Percentiles rank a stretch among this genome's conserved stretches.
Conservation (phyloP, 1,284 basidiomycete species). For the Ganoderma resinaceum region DNA sequence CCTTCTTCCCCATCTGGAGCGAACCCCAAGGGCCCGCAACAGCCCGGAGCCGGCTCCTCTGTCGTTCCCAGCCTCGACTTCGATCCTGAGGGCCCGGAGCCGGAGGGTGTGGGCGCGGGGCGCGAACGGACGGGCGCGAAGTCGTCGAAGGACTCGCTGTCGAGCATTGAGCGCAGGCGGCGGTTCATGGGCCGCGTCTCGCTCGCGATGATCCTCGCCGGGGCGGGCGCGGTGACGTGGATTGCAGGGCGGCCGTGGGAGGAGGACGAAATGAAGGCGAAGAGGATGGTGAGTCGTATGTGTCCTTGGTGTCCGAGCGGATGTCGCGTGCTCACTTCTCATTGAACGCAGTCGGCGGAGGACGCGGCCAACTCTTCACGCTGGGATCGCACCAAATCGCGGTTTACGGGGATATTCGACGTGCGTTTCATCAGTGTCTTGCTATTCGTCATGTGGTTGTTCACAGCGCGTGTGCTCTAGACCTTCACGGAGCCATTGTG, state of each 20-base stretch:
- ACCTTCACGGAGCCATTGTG: conserved; percentile 94
- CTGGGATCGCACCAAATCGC: conserved; percentile 65
- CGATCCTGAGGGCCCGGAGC: conserved; percentile 34
- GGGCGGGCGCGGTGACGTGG: conserved; percentile 51
- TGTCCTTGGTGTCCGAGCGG: background rate
- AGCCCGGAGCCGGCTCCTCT: conserved; percentile 24
- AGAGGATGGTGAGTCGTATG: conserved; percentile 49
- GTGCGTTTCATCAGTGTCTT: conserved; percentile 48
- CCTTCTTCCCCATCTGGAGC: conserved; percentile 22
- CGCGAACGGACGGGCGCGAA: conserved; percentile 66
- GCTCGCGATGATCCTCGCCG: conserved; percentile 54
- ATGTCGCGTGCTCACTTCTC: conserved; percentile 16
- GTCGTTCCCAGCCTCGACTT: conserved; percentile 41
- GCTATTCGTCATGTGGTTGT: background rate
- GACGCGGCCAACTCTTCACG: conserved; percentile 59
- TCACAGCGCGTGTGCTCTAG: conserved; percentile 47
- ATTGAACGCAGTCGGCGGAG: conserved; percentile 53
- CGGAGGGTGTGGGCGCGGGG: conserved; percentile 23
- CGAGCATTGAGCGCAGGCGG: conserved; percentile 75
- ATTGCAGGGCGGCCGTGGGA: conserved; percentile 44
- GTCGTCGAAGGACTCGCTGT: conserved; percentile 74
- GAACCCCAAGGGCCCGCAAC: conserved; percentile 14
- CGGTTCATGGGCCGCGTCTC: conserved; percentile 59
- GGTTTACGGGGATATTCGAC: conserved; percentile 69
- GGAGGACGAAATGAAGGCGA: conserved; percentile 43